Evolutionary conservation across 2,329 filamentous ascomycete genomes (phyloP).

Genomic region (Alternaria arborescens): DNA sequence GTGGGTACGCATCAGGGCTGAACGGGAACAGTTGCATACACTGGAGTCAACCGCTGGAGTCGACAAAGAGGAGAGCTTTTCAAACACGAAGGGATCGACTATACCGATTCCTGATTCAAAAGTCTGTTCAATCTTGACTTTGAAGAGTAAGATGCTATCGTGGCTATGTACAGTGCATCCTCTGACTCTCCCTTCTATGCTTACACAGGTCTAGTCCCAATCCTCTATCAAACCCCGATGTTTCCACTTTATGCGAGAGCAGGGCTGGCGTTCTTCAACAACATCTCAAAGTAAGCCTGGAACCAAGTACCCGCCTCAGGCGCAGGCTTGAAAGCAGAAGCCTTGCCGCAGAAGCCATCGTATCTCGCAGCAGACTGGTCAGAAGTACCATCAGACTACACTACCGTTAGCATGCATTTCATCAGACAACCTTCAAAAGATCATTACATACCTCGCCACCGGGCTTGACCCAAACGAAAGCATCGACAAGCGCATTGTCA

Average conservation of each 20-base stretch:
- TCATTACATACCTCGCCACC: constrained; percentile 57
- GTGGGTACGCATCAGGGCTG: background rate
- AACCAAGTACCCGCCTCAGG: constrained; percentile 77
- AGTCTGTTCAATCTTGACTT: background rate
- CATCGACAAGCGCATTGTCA: constrained; percentile 66
- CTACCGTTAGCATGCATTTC: background rate
- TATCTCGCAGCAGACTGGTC: constrained; percentile 57
- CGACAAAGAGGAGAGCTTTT: background rate
- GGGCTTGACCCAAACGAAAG: constrained; percentile 76
- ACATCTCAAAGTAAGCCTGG: constrained; percentile 54
- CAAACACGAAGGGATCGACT: too few species aligned
- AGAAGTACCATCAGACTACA: constrained; percentile 56
- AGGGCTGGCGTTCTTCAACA: constrained; percentile 48
- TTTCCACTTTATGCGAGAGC: constrained; percentile 24
- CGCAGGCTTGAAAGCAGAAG: constrained; percentile 67
- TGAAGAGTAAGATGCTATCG: background rate
- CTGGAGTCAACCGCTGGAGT: background rate
- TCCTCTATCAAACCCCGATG: accelerated
- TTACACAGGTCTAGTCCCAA: background rate
- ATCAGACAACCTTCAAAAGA: background rate
- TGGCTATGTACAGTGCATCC: constrained; percentile 4
- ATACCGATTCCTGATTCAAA: background rate
- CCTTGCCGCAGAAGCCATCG: constrained; percentile 63
- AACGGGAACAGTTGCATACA: background rate
- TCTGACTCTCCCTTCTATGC: background rate